Base-by-base conservation (phyloP, 148 eudicot genomes). In the Gaultheria prostrata region DNA sequence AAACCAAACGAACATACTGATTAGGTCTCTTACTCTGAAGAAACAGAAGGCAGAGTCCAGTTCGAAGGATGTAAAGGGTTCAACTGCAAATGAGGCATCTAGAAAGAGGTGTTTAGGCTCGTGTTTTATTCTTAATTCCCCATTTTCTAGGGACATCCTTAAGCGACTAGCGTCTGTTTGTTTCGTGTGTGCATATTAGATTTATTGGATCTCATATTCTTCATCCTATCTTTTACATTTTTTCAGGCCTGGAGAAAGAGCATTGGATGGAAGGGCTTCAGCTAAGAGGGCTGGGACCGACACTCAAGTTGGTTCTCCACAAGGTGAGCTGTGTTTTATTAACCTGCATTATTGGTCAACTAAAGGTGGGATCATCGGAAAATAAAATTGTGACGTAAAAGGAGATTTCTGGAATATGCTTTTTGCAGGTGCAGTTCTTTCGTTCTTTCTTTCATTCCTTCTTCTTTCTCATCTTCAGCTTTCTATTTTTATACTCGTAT, bases 1-100 rank as follows among this genome's bases (percentile, higher is more conserved):
- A 15, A 92, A 97, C 91, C 95, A 92, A 83, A 89, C 80, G 76
- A 97, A 94, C 89, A 97, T 97, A 89, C 81, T 97, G 87, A 93
- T 97, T 80, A 91, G 99, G 86, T 92, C 99, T 78, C 98, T 97
- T 54, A 88, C 89, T 84, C 85, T 97, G 83, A 92, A 91, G 91
- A 95, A 91, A 84, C 97, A 89, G 67, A 91, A 88, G 87, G 88
- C 88, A 75, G 95, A 88, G 35, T 85, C 88, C 14, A 80, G 90
- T 85, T 87, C 89, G 61, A 89, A 87, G 76, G 89, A 87, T 79
- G 85, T 76, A 51, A 92, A 90, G 87, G 86, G 80, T 49, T 67
- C 69, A 65, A 65, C 85, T 53, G 48, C 88, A 70, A 87, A 87
- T 83, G 93, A 89, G 84, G 89, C 89, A 84, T 91, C 95, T 56